Percentiles rank a stretch among this genome's conserved stretches.
phyloP scores from a whole-genome alignment of 805 yeast genomes.

The Tetrapisispora taiwanensis region DNA sequence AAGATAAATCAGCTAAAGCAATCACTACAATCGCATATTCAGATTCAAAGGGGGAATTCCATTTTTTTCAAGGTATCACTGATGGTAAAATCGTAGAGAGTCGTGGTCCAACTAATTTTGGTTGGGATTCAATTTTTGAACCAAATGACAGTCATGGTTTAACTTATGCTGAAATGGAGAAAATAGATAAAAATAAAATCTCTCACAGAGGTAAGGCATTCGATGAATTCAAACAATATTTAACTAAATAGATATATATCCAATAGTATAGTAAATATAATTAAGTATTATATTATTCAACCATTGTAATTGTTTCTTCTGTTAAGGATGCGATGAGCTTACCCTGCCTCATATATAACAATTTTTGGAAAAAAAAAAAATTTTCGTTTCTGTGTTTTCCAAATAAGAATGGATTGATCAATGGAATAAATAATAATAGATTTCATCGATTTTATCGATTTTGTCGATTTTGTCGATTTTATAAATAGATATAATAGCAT shows the following conservation, averaged over 20 bases:
- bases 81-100: conserved; percentile 68
- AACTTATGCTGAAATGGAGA: conserved; percentile 86
- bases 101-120: conserved; percentile 75
- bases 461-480: too few relatives aligned
- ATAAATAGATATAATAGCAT: too few relatives aligned
- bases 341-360: not conserved
- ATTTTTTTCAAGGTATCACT: conserved; percentile 76
- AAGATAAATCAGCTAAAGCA: conserved; percentile 77
- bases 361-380: too few relatives aligned
- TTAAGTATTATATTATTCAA: too few relatives aligned
- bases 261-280: too few relatives aligned
- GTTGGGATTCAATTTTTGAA: conserved; percentile 89
- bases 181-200: conserved; percentile 62
- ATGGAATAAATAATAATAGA: too few relatives aligned
- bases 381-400: not conserved
- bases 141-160: conserved; percentile 48
- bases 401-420: too few relatives aligned
- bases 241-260: too few relatives aligned
- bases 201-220: conserved; percentile 86
- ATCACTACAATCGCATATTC: conserved; percentile 89
- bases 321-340: not conserved
- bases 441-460: too few relatives aligned
- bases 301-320: too few relatives aligned
- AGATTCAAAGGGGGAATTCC: conserved; percentile 71
- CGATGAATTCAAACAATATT: conserved; percentile 40